Percentiles rank a stretch among this genome's conserved stretches.
Conservation (phyloP, 2,329 filamentous ascomycete species). For the Fusarium goolgardi region DNA sequence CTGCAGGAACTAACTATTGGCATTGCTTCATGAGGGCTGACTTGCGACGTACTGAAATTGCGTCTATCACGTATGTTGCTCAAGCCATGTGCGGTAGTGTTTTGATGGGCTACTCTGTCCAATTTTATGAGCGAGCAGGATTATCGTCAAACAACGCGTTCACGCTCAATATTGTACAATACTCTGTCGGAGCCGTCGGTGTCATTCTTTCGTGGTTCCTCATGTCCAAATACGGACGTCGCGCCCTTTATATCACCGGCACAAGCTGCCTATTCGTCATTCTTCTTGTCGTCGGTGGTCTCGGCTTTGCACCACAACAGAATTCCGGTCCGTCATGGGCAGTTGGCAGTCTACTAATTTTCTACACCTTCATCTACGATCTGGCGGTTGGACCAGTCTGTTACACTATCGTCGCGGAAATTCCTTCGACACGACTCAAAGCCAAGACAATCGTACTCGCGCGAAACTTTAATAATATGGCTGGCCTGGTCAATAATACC, state of each 20-base stretch:
- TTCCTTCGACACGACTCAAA: conserved; percentile 58
- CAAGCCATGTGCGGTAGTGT: conserved; percentile 55
- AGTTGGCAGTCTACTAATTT: conserved; percentile 58
- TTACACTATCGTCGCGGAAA: conserved; percentile 80
- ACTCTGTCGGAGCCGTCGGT: conserved; percentile 58
- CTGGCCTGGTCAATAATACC: conserved; percentile 59
- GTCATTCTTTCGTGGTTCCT: conserved; percentile 60
- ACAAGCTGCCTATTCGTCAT: conserved; percentile 60
- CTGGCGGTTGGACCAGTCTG: conserved; percentile 67
- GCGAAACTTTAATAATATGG: conserved; percentile 61
- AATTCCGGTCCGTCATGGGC: conserved; percentile 57
- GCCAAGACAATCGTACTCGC: conserved; percentile 60
- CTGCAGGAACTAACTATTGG: conserved; percentile 56
- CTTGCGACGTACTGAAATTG: conserved; percentile 59
- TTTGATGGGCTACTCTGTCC: conserved; percentile 69
- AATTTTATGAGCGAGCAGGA: conserved; percentile 59
- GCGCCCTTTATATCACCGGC: conserved; percentile 58
- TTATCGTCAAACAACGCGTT: conserved; percentile 52
- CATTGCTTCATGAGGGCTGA: conserved; percentile 62
- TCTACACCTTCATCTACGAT: conserved; percentile 58
- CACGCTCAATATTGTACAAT: conserved; percentile 56
- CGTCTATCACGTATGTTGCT: conserved; percentile 56
- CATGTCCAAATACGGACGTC: conserved; percentile 57
- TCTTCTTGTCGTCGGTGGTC: conserved; percentile 58
- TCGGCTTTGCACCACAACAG: conserved; percentile 63